Evolutionary conservation across 2,329 filamentous ascomycete species (phyloP).

Genomic region (Lasiodiplodia sp.): DNA sequence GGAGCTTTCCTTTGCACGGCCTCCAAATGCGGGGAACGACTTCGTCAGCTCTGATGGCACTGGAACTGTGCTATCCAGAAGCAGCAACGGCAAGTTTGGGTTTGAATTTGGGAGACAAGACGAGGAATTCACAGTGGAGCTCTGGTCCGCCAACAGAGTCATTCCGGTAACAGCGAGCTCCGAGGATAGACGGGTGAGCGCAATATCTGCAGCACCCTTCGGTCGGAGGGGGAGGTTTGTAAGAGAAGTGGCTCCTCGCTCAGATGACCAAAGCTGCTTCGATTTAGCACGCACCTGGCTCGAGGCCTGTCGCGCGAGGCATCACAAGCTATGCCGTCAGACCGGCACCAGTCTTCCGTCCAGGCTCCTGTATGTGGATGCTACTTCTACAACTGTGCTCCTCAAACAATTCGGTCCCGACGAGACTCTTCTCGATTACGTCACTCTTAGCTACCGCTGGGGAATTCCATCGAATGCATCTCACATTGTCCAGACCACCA

Average conservation of each 20-base stretch:
- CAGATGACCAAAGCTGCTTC: neutral
- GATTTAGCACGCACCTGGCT: neutral
- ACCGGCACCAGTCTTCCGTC: neutral
- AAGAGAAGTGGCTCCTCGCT: neutral
- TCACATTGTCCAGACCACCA: neutral
- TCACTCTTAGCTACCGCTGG: neutral
- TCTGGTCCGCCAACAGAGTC: neutral
- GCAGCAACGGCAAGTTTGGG: neutral
- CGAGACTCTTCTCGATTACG: neutral
- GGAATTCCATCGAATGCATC: neutral
- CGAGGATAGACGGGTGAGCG: neutral
- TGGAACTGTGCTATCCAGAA: neutral
- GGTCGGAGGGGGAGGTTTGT: neutral
- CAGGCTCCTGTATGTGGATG: neutral
- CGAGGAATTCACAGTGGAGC: neutral
- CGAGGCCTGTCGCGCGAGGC: neutral
- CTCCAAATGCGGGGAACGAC: too few species aligned
- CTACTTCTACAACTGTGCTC: neutral
- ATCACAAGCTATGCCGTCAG: neutral
- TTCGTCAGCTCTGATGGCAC: too few species aligned
- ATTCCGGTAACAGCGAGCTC: neutral
- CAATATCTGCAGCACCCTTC: neutral
- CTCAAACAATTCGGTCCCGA: neutral
- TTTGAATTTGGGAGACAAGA: neutral
- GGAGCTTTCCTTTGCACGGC: too few species aligned